These are phyloP conservation scores for Metarhizium guizhouense DNA, from an alignment of 2,329 filamentous ascomycete genomes.

Conservation along the genomic window DNA sequence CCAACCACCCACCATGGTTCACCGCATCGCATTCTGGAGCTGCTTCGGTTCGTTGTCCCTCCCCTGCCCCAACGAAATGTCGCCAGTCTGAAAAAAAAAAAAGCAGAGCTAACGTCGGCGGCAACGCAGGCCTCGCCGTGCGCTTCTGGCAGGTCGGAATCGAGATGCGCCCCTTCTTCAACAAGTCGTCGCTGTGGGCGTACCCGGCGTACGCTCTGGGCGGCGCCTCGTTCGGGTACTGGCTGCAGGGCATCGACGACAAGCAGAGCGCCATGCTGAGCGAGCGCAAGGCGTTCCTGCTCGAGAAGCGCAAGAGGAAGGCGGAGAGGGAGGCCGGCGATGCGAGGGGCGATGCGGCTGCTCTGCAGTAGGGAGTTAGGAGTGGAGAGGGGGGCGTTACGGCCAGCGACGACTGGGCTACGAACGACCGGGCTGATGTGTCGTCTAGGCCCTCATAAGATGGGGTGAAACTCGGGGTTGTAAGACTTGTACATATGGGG, in stretches of 20 bases:
- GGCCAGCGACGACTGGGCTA: neutral
- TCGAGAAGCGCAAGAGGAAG: constrained; percentile 81
- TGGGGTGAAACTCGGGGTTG: no score
- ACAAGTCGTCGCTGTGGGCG: constrained; percentile 73
- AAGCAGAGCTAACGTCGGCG: neutral
- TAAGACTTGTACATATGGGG: neutral
- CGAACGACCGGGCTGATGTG: neutral
- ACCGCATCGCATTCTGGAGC: constrained; percentile 70
- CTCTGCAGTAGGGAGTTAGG: neutral
- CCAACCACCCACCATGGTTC: constrained; percentile 41
- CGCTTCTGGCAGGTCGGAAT: constrained; percentile 96
- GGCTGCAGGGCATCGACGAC: constrained; percentile 84
- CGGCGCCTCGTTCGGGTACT: constrained; percentile 92
- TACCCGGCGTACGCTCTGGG: constrained; percentile 84
- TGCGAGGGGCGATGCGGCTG: neutral
- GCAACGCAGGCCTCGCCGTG: constrained; percentile 66
- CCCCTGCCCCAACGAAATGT: neutral
- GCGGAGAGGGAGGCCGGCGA: constrained; percentile 26
- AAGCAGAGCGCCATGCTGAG: constrained; percentile 68
- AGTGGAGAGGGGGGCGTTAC: neutral
- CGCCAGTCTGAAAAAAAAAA: neutral
- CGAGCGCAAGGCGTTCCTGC: constrained; percentile 68
- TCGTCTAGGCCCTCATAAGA: no score
- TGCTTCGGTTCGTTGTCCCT: constrained; percentile 68
- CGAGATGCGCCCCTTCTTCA: constrained; percentile 94